phyloP scores from a whole-genome alignment of 192 early-diverging fungal species.

The Backusella macrospora region DNA sequence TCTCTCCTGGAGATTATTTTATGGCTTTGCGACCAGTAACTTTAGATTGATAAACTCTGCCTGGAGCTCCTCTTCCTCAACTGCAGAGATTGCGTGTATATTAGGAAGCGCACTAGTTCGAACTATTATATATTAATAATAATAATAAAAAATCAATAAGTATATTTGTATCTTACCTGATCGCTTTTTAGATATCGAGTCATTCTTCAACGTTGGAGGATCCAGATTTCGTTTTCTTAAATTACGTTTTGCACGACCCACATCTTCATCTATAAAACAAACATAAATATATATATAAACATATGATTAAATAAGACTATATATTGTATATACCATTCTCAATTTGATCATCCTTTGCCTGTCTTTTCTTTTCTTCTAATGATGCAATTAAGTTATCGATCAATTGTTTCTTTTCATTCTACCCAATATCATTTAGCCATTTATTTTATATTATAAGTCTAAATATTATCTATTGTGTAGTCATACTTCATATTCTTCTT shows the following conservation, averaged over 20 bases:
- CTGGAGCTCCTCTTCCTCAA: slow-evolving; percentile 39
- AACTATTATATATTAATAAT: background rate
- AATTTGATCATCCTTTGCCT: slow-evolving; percentile 35
- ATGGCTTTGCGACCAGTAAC: slow-evolving; percentile 10
- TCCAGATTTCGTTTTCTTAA: slow-evolving; percentile 13
- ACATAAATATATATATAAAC: background rate
- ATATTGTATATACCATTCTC: slow-evolving; percentile 14
- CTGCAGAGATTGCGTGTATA: slow-evolving; percentile 6
- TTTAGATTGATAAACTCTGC: slow-evolving; percentile 32
- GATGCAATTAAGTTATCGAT: slow-evolving; percentile 28
- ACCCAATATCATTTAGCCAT: background rate
- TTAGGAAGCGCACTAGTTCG: slow-evolving; percentile 18
- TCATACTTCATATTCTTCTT: slow-evolving; percentile 37
- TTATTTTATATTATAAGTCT: background rate
- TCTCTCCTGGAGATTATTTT: background rate
- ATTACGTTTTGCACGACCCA: slow-evolving; percentile 20
- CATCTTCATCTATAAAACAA: slow-evolving; percentile 5
- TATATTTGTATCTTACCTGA: slow-evolving; percentile 4
- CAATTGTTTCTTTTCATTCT: slow-evolving; percentile 30
- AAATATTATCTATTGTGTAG: too few species aligned
- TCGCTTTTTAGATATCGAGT: slow-evolving; percentile 27
- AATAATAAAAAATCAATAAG: background rate
- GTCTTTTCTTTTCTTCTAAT: slow-evolving; percentile 35
- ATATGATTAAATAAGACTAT: slow-evolving; percentile 1
- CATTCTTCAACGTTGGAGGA: slow-evolving; percentile 21